Evolutionary conservation across 371 early-diverging fungal species (phyloP).

Genomic region (Blakeslea trispora): DNA sequence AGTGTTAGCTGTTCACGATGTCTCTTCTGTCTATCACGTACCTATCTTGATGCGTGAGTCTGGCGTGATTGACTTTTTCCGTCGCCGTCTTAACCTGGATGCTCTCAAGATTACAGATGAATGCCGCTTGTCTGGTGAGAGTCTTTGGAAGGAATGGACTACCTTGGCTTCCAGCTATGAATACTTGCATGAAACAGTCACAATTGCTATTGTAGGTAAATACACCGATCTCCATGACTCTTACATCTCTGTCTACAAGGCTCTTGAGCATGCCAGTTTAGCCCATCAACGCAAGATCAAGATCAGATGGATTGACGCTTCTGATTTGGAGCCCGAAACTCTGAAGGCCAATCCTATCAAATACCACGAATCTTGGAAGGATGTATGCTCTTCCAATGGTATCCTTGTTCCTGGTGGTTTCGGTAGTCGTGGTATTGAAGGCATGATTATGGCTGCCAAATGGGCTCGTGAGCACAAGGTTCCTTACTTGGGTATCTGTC

Average conservation of each 20-base stretch:
- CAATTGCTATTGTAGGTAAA: conserved; percentile 96
- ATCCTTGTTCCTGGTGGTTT: conserved; percentile 99
- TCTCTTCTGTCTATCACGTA: conserved; percentile 94
- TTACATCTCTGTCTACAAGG: conserved; percentile 96
- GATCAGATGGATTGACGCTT: conserved; percentile 95
- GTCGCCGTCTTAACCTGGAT: conserved; percentile 78
- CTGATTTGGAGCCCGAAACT: conserved; percentile 80
- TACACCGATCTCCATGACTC: conserved; percentile 95
- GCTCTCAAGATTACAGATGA: conserved; percentile 54
- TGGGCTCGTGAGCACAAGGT: conserved; percentile 98
- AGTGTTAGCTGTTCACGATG: conserved; percentile 92
- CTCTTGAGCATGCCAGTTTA: conserved; percentile 91
- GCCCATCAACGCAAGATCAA: conserved; percentile 80
- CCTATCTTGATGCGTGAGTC: conserved; percentile 88
- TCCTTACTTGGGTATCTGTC: conserved; percentile 98
- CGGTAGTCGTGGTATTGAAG: conserved; percentile 96
- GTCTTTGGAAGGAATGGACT: conserved; percentile 82
- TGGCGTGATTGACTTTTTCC: conserved; percentile 81
- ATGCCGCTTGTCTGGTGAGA: conserved; percentile 56
- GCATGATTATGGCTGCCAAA: conserved; percentile 93
- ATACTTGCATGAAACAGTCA: conserved; percentile 80
- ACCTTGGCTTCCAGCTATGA: conserved; percentile 76
- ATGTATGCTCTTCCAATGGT: conserved; percentile 86
- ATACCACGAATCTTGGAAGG: conserved; percentile 93
- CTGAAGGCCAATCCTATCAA: conserved; percentile 80